Evolutionary conservation across 1,284 basidiomycete species (phyloP), one percentile per base, ranked within the genome.

Genomic region (Cerioporus squamosus): DNA sequence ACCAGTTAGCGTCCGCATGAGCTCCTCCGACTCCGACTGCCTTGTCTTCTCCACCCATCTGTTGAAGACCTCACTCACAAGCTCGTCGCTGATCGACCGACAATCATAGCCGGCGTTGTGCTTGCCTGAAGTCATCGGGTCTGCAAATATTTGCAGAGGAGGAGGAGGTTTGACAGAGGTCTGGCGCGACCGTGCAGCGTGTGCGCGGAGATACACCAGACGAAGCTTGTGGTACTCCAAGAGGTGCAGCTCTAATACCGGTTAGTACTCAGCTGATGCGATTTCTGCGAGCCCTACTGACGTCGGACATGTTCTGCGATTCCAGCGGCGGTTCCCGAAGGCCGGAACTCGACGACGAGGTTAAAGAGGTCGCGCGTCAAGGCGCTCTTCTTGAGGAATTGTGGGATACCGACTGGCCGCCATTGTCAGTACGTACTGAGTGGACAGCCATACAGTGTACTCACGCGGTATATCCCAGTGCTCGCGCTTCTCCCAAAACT

Each of bases 401-500:
- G 24, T 3, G 54, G 54, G 2, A 55, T 29, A 2, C 54, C 54
- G 15, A 15, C 54, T 55, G n/a, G 29, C 5, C 12, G 26, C 26
- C 8, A 8, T 4, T 3, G 26, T 26, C 5, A 26, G 26, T 26
- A 26, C 26, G n/a, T 26, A 26, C 26, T 4, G 8, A 26, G 5
- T 26, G 26, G n/a, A n/a, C n/a, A n/a, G n/a, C n/a, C n/a, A 26
- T 26, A 26, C 14, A 24, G 22, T 43, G 24, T 2, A 61, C 53
- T 38, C 44, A 64, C 60, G 5, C 4, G 59, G 60, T 1, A 61
- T 43, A 2, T 51, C 40, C 58, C 59, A 64, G 22, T 50, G 40
- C 17, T 59, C 45, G 15, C 46, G 33, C 17, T 44, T 44, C 22
- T 59, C 42, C 65, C 65, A 66, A 38, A 59, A 66, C 18, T 29